These are phyloP conservation scores for Colletotrichum brevisporum DNA, from an alignment of 2,329 filamentous ascomycete species.

Conservation along the genomic window DNA sequence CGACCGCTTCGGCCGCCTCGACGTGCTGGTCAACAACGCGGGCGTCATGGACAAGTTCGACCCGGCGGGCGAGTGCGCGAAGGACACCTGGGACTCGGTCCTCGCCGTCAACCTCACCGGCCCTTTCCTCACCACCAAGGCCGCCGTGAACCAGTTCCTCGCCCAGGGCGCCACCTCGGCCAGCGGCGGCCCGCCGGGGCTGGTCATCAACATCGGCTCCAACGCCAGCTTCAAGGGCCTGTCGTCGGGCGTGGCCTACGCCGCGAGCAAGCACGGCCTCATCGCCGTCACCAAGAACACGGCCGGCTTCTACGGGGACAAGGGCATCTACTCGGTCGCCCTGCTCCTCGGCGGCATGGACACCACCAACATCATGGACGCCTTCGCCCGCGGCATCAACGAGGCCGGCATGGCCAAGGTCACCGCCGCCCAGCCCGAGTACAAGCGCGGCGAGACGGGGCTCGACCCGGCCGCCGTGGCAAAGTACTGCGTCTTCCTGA, in stretches of 20 bases:
- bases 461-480: slow-evolving; percentile 54
- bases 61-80: slow-evolving; percentile 63
- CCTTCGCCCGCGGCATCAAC: slow-evolving; percentile 54
- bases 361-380: slow-evolving; percentile 48
- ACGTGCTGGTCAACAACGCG: slow-evolving; percentile 72
- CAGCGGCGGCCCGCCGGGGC: slow-evolving; percentile 34
- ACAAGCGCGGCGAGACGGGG: slow-evolving; percentile 46
- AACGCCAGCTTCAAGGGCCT: slow-evolving; percentile 36
- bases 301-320: slow-evolving; percentile 66
- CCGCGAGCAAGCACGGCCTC: slow-evolving; percentile 67
- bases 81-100: slow-evolving; percentile 66
- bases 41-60: slow-evolving; percentile 71
- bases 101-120: slow-evolving; percentile 71
- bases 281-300: slow-evolving; percentile 70
- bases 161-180: slow-evolving; percentile 47
- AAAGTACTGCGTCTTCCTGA: slow-evolving; percentile 55
- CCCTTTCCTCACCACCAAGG: slow-evolving; percentile 65
- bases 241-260: slow-evolving; percentile 62
- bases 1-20: slow-evolving; percentile 48
- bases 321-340: slow-evolving; percentile 59
- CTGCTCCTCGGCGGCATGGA: slow-evolving; percentile 39
- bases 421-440: slow-evolving; percentile 47
- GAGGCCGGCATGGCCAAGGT: slow-evolving; percentile 49
- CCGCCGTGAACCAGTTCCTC: slow-evolving; percentile 64
- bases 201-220: slow-evolving; percentile 46